These are phyloP conservation scores for Euphrasia confusa DNA, from an alignment of 257 asterid genomes.

Conservation along the genomic window DNA sequence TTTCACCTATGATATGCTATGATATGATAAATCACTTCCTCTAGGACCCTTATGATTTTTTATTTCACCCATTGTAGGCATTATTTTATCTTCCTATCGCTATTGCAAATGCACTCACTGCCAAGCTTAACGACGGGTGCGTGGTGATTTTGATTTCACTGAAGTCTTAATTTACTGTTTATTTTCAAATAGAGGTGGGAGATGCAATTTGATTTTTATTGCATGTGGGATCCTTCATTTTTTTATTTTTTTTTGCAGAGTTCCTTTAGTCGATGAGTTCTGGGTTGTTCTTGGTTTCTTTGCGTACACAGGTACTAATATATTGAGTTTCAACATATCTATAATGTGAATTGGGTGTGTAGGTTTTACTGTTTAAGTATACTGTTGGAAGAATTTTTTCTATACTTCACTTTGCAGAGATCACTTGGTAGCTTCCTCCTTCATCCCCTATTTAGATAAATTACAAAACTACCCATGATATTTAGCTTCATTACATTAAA, in stretches of 20 bases:
- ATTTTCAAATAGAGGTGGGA: conserved; percentile 14
- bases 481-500: no score
- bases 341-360: neutral
- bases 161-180: conserved; percentile 18
- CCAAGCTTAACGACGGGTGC: conserved; percentile 88
- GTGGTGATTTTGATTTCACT: conserved; percentile 23
- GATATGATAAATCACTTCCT: neutral
- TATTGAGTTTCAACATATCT: conserved; percentile 4
- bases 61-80: conserved; percentile 52
- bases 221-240: conserved; percentile 19
- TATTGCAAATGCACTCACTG: conserved; percentile 93
- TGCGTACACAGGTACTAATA: conserved; percentile 55
- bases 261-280: conserved; percentile 81
- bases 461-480: no score
- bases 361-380: neutral
- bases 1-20: neutral
- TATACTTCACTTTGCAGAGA: no score
- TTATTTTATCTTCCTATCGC: conserved; percentile 89
- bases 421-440: no score
- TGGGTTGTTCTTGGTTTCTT: conserved; percentile 84
- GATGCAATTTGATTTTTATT: neutral
- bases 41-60: conserved; percentile 9
- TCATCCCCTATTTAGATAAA: no score
- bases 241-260: conserved; percentile 42
- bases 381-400: neutral